These are phyloP conservation scores for Pilaira anomala DNA, from an alignment of 192 early-diverging fungal genomes.

Conservation along the genomic window DNA sequence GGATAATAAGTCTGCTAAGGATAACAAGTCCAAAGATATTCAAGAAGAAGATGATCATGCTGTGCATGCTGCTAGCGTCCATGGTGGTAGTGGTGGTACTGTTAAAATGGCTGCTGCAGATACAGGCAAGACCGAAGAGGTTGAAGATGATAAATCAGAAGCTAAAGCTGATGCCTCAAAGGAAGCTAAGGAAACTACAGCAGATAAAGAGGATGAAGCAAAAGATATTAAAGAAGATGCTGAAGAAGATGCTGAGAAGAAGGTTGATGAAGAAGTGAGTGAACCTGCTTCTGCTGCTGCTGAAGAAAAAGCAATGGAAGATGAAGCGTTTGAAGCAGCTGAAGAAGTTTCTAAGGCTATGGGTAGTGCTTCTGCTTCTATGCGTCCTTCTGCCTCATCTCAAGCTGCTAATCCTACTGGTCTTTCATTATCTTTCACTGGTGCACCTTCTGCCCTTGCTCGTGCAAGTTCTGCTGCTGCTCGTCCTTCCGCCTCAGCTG, in stretches of 20 bases:
- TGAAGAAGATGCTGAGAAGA: background rate
- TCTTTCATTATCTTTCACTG: background rate
- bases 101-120: background rate
- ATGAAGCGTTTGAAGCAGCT: background rate
- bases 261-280: background rate
- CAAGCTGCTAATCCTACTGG: background rate
- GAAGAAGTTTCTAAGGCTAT: background rate
- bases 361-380: background rate
- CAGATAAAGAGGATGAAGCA: background rate
- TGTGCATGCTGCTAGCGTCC: background rate
- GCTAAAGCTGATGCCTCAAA: background rate
- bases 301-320: background rate
- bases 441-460: background rate
- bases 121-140: background rate
- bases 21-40: background rate
- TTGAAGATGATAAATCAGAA: background rate
- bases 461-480: conserved; percentile 4
- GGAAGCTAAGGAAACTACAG: background rate
- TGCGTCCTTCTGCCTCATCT: background rate
- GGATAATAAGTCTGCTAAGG: too few relatives aligned
- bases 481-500: background rate
- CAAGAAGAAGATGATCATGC: background rate
- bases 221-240: background rate
- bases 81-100: background rate
- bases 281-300: background rate